A percentile compares a stretch with the other conserved stretches of the same genome.
Conservation (phyloP, 75 land plant species). For the Picea sitchensis region DNA sequence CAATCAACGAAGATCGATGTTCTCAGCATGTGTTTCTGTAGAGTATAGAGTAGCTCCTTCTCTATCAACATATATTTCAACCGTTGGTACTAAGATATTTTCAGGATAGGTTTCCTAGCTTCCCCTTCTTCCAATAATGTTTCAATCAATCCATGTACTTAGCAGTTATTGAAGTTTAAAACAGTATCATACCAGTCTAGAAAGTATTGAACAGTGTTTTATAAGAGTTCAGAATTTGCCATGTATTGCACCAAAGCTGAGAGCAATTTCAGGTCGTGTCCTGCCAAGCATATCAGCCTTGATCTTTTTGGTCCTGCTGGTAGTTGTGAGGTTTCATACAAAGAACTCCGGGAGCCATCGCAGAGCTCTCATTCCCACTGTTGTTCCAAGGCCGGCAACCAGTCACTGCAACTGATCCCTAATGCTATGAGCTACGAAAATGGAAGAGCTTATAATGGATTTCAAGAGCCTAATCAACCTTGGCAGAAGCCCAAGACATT, state of each 20-base stretch:
- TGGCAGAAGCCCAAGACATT: not conserved
- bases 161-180: not conserved
- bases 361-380: not conserved
- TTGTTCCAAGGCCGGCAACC: not conserved
- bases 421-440: not conserved
- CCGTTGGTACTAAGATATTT: not conserved
- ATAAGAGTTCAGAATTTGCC: not conserved
- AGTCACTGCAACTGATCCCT: not conserved
- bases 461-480: not conserved
- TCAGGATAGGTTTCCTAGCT: not conserved
- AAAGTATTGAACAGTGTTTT: not conserved
- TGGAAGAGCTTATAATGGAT: not conserved
- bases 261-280: slow-evolving; percentile 6
- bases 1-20: slow-evolving; percentile 1
- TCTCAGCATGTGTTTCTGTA: not conserved
- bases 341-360: no score
- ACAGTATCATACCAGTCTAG: slow-evolving; percentile 2
- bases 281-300: not conserved
- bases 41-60: not conserved
- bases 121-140: not conserved
- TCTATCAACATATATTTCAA: not conserved
- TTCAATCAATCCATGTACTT: not conserved
- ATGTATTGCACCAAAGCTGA: slow-evolving; percentile 10
- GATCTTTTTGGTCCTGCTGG: not conserved
- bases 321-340: no score